Percentiles rank a stretch among this genome's conserved stretches.
Evolutionary conservation across 2,329 filamentous ascomycete species (phyloP).

Genomic region (Dothidotthia symphoricarpi): DNA sequence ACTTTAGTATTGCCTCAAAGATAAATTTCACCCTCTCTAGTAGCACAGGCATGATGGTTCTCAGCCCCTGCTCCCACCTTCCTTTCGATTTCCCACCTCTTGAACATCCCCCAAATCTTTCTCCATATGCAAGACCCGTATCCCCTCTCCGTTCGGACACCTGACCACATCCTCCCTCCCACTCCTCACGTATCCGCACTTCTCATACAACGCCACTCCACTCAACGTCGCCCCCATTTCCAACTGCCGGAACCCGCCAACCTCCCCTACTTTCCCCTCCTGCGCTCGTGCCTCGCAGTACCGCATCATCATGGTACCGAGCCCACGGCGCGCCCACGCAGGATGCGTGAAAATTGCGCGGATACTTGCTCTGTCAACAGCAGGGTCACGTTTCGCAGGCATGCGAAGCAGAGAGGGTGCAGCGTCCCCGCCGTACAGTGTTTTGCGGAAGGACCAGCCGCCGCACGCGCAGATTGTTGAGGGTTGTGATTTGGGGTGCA

Average conservation of each 20-base stretch:
- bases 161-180: conserved; percentile 33
- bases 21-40: too few species aligned
- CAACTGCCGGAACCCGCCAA: conserved; percentile 26
- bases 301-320: conserved; percentile 42
- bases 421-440: conserved; percentile 36
- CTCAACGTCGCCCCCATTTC: conserved; percentile 41
- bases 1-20: too few species aligned
- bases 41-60: too few species aligned
- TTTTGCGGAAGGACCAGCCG: conserved; percentile 39
- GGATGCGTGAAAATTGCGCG: conserved; percentile 40
- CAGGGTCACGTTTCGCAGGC: conserved; percentile 31
- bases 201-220: conserved; percentile 36
- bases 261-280: conserved; percentile 13
- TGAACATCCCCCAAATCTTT: conserved; percentile 30
- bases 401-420: conserved; percentile 31
- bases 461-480: conserved; percentile 34
- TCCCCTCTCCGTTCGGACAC: conserved; percentile 37
- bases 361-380: conserved; percentile 32
- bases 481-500: conserved; percentile 23
- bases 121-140: conserved; percentile 36
- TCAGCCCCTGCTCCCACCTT: too few species aligned
- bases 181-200: conserved; percentile 37
- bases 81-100: not conserved
- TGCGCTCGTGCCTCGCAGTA: conserved; percentile 33
- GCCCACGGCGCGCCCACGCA: conserved; percentile 25